Percentiles rank a stretch among this genome's conserved stretches.
These are phyloP conservation scores for Citrus cavaleriei DNA, from an alignment of 345 rosid species.

Conservation along the genomic window DNA sequence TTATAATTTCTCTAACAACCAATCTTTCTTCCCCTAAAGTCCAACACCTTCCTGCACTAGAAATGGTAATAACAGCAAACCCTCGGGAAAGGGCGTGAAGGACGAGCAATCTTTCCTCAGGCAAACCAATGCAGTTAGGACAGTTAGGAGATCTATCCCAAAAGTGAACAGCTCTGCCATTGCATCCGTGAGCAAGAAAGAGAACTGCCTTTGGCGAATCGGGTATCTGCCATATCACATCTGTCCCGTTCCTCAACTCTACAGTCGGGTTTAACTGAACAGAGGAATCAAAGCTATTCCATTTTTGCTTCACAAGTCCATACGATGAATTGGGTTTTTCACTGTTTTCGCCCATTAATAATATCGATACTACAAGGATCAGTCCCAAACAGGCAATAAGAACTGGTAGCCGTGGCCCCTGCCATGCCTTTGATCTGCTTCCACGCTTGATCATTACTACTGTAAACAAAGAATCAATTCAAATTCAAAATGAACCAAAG, in stretches of 20 bases:
- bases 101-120: constrained; percentile 70
- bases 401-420: constrained; percentile 28
- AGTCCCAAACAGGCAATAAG: constrained; percentile 27
- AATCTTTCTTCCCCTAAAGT: constrained; percentile 50
- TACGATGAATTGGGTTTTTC: constrained; percentile 22
- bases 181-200: constrained; percentile 87
- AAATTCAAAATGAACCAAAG: neutral
- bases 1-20: constrained; percentile 48
- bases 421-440: constrained; percentile 36
- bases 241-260: constrained; percentile 66
- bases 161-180: constrained; percentile 72
- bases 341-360: constrained; percentile 23
- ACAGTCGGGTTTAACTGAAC: constrained; percentile 43
- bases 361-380: constrained; percentile 25
- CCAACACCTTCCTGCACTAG: constrained; percentile 80
- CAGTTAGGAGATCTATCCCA: constrained; percentile 80
- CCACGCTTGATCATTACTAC: constrained; percentile 61
- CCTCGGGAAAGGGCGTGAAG: constrained; percentile 57
- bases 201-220: constrained; percentile 74
- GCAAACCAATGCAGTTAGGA: constrained; percentile 64
- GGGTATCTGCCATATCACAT: constrained; percentile 77
- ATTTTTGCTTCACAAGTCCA: constrained; percentile 25
- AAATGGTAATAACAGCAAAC: constrained; percentile 65
- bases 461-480: constrained; percentile 10
- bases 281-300: constrained; percentile 30